These are phyloP conservation scores for Epichloe glyceriae DNA, from an alignment of 2,329 filamentous ascomycete species.

Conservation along the genomic window DNA sequence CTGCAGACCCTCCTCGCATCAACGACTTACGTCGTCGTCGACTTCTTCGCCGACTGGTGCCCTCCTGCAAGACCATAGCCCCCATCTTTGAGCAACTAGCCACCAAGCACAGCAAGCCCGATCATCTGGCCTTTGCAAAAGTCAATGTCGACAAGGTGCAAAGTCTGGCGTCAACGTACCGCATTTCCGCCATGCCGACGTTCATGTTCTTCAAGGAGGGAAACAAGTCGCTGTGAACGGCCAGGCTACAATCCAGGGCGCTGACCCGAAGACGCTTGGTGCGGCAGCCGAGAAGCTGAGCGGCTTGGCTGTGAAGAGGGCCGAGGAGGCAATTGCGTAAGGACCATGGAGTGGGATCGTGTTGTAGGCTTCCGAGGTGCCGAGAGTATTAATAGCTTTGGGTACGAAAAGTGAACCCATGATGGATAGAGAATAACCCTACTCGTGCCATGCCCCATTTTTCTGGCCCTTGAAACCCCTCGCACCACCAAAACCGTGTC, in stretches of 20 bases:
- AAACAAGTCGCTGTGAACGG: slow-evolving; percentile 20
- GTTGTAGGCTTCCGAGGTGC: neutral
- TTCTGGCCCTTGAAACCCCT: too few species aligned
- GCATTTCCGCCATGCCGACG: slow-evolving; percentile 84
- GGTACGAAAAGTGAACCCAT: too few species aligned
- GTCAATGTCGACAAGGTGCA: slow-evolving; percentile 15
- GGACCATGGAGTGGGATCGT: neutral
- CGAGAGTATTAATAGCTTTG: too few species aligned
- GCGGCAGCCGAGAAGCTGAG: slow-evolving; percentile 26
- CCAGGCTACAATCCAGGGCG: slow-evolving; percentile 20
- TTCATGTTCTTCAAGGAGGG: slow-evolving; percentile 80
- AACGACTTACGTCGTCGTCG: slow-evolving; percentile 30
- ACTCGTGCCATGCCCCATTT: too few species aligned
- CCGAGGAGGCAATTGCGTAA: slow-evolving; percentile 9
- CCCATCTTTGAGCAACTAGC: slow-evolving; percentile 39
- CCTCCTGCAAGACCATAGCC: slow-evolving; percentile 34
- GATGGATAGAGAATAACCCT: too few species aligned
- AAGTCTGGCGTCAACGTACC: slow-evolving; percentile 47
- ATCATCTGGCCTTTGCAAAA: slow-evolving; percentile 10
- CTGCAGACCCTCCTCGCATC: slow-evolving; percentile 25
- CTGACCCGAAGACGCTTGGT: slow-evolving; percentile 17
- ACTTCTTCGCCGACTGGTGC: slow-evolving; percentile 41
- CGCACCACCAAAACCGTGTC: too few species aligned
- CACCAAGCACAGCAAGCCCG: slow-evolving; percentile 11
- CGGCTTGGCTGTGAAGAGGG: slow-evolving; percentile 21